Evolutionary conservation across 371 early-diverging fungal genomes (phyloP).

Genomic region (Thermomucor indicae-seudaticae): DNA sequence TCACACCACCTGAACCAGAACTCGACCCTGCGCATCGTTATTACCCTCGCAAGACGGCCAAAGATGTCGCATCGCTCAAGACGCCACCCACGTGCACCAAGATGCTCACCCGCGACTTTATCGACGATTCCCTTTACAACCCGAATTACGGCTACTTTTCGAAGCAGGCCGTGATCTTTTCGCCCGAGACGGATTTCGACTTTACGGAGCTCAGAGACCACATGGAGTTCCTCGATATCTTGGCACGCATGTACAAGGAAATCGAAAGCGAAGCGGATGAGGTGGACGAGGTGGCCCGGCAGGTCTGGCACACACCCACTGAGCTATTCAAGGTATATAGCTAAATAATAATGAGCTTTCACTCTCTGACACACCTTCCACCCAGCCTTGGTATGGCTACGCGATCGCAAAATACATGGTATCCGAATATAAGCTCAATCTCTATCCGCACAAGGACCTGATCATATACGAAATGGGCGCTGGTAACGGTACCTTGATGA

Average conservation of each 20-base stretch:
- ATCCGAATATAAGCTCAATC: conserved; percentile 66
- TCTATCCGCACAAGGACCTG: conserved; percentile 58
- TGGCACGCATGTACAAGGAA: conserved; percentile 78
- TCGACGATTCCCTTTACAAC: conserved; percentile 94
- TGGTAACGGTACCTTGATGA: conserved; percentile 95
- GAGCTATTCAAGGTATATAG: conserved; percentile 83
- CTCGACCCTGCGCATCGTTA: conserved; percentile 21
- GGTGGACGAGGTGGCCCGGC: conserved; percentile 65
- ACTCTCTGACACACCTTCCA: not conserved
- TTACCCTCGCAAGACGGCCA: conserved; percentile 39
- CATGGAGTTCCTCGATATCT: conserved; percentile 74
- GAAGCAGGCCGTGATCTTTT: conserved; percentile 88
- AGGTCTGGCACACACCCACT: conserved; percentile 97
- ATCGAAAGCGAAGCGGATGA: conserved; percentile 66
- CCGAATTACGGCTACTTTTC: conserved; percentile 96
- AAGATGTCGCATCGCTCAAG: conserved; percentile 24
- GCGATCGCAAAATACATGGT: conserved; percentile 90
- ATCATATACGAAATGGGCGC: conserved; percentile 95
- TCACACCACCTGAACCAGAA: conserved; percentile 23
- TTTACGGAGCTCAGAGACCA: conserved; percentile 70
- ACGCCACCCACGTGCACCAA: conserved; percentile 54
- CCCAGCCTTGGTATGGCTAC: conserved; percentile 85
- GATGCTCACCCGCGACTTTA: conserved; percentile 87
- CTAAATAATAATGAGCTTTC: not conserved
- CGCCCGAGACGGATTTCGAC: conserved; percentile 71